phyloP scores from a whole-genome alignment of 2,329 filamentous ascomycete genomes.

The Xylariaceae sp. region DNA sequence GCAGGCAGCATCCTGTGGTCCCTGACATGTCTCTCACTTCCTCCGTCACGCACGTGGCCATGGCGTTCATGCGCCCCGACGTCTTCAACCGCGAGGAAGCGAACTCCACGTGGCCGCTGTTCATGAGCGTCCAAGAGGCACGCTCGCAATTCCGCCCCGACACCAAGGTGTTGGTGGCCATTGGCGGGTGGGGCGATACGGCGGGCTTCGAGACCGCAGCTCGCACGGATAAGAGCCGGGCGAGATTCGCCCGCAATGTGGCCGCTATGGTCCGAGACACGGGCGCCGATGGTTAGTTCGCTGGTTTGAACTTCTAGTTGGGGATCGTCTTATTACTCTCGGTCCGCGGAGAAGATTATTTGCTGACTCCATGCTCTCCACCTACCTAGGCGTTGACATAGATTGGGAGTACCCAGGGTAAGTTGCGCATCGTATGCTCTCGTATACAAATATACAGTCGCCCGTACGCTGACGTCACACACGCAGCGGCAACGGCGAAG shows the following conservation, averaged over 20 bases:
- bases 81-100: conserved; percentile 50
- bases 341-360: conserved; percentile 12
- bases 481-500: conserved; percentile 65
- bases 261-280: conserved; percentile 54
- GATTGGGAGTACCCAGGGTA: conserved; percentile 62
- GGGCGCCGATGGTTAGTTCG: conserved; percentile 57
- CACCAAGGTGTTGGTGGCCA: conserved; percentile 63
- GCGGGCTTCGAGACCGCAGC: conserved; percentile 56
- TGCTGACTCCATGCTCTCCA: conserved; percentile 4
- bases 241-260: conserved; percentile 60
- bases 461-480: conserved; percentile 30
- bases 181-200: conserved; percentile 68
- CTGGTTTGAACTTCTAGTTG: conserved; percentile 46
- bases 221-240: conserved; percentile 49
- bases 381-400: conserved; percentile 53
- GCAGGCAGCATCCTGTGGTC: conserved; percentile 36
- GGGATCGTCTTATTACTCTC: background rate
- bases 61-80: conserved; percentile 55
- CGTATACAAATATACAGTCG: no score
- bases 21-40: conserved; percentile 40
- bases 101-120: conserved; percentile 51
- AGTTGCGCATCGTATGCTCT: conserved; percentile 1
- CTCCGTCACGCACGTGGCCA: conserved; percentile 57
- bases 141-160: conserved; percentile 54
- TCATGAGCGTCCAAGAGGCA: conserved; percentile 53